A percentile compares a stretch with the other conserved stretches of the same genome.
phyloP scores from a whole-genome alignment of 345 rosid species.

The Erodium maritimum region DNA sequence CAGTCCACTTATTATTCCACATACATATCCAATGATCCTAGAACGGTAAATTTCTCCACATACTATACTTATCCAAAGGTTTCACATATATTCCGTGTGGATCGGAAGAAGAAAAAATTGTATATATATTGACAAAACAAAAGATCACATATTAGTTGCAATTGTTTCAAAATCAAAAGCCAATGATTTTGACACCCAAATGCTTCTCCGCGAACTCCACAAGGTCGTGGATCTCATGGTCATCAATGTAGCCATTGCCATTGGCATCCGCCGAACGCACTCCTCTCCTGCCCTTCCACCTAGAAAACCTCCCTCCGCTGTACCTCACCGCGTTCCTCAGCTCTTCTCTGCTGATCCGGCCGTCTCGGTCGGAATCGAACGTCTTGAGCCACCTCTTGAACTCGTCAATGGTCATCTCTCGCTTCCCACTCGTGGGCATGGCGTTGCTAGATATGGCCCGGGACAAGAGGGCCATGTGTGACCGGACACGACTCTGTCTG shows the following conservation, averaged over 20 bases:
- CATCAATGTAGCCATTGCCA: constrained; percentile 8
- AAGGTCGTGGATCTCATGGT: constrained; percentile 7
- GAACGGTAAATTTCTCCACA: too few relatives aligned
- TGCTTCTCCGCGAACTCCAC: constrained; percentile 12
- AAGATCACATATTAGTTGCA: too few relatives aligned
- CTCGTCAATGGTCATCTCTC: constrained; percentile 12
- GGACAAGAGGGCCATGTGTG: too few relatives aligned
- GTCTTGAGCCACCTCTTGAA: constrained; percentile 13
- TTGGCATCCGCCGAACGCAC: constrained; percentile 8
- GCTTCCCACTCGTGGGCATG: neutral
- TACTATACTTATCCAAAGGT: too few relatives aligned
- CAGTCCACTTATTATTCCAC: too few relatives aligned
- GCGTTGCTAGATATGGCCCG: neutral
- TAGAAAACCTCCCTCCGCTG: constrained; percentile 6
- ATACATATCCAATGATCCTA: too few relatives aligned
- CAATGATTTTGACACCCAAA: neutral
- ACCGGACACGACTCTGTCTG: too few relatives aligned
- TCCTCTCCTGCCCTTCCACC: constrained; percentile 3
- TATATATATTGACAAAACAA: too few relatives aligned
- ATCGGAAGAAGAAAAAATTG: too few relatives aligned
- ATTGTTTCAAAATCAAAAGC: neutral
- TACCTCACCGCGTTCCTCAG: constrained; percentile 14
- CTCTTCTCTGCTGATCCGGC: constrained; percentile 18
- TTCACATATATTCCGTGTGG: too few relatives aligned
- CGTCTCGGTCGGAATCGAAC: constrained; percentile 15